A percentile compares a stretch with the other conserved stretches of the same genome.
These are phyloP conservation scores for Rhynchosporium secalis DNA, from an alignment of 2,329 filamentous ascomycete species.

Conservation along the genomic window DNA sequence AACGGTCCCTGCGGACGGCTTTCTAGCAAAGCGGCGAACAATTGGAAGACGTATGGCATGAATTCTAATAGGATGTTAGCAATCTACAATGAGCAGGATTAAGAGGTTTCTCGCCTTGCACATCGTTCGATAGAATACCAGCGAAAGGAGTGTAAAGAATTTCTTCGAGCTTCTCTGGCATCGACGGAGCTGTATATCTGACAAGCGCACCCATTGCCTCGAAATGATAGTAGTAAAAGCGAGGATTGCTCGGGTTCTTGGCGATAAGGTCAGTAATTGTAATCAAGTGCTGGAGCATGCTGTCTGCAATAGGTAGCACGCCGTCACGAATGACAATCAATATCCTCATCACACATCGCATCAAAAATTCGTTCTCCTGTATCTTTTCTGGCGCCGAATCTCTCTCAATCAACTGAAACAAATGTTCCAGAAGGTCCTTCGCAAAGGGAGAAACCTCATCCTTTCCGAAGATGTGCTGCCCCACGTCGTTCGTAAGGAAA, in stretches of 20 bases:
- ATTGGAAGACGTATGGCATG: conserved; percentile 92
- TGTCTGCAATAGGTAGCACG: conserved; percentile 70
- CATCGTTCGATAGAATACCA: conserved; percentile 74
- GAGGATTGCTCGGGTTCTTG: conserved; percentile 92
- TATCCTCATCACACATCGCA: conserved; percentile 98
- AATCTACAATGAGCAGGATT: neutral
- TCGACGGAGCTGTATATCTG: conserved; percentile 65
- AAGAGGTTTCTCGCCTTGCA: conserved; percentile 60
- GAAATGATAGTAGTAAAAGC: conserved; percentile 98
- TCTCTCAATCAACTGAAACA: conserved; percentile 89
- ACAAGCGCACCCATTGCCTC: conserved; percentile 91
- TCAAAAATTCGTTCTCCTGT: conserved; percentile 97
- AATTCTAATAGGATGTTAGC: conserved; percentile 65
- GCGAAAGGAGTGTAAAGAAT: conserved; percentile 83
- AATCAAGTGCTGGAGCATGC: conserved; percentile 79
- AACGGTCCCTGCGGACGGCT: conserved; percentile 77
- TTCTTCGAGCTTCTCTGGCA: conserved; percentile 74
- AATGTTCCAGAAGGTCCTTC: conserved; percentile 82
- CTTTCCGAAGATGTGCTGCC: conserved; percentile 76
- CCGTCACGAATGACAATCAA: conserved; percentile 90
- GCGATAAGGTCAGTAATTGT: conserved; percentile 90
- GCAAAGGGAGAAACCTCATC: conserved; percentile 77
- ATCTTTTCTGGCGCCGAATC: conserved; percentile 85
- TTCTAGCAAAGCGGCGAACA: conserved; percentile 88
- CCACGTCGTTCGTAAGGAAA: conserved; percentile 74